These are phyloP conservation scores for Fusarium ambrosium DNA, from an alignment of 2,329 filamentous ascomycete species.

Conservation along the genomic window DNA sequence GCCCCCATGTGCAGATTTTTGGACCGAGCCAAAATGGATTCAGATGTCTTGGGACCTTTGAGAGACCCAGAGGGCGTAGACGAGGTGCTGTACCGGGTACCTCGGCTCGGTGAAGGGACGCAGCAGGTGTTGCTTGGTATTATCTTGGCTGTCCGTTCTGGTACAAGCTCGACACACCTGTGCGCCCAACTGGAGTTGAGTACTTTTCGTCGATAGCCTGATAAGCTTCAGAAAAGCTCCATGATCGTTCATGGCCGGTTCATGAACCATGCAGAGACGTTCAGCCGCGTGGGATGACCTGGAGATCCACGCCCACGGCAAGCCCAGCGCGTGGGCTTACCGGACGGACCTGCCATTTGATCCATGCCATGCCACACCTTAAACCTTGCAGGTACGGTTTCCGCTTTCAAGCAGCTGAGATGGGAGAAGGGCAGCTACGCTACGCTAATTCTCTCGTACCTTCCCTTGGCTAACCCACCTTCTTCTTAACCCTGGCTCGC, in stretches of 20 bases:
- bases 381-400: constrained; percentile 1
- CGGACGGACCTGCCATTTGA: not conserved
- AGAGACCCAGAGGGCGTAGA: not conserved
- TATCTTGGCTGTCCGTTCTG: not conserved
- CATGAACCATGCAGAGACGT: not conserved
- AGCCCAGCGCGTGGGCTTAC: not conserved
- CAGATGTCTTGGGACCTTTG: not conserved
- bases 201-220: not conserved
- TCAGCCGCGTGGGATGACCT: constrained; percentile 2
- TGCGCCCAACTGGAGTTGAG: not conserved
- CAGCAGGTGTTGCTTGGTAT: constrained; percentile 1
- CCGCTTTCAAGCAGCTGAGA: not conserved
- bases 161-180: constrained; percentile 3
- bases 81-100: not conserved
- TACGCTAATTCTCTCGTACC: not conserved
- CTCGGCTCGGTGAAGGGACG: constrained; percentile 1
- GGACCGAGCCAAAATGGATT: not conserved
- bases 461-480: not conserved
- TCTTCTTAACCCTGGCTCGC: not conserved
- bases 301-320: not conserved
- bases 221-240: not conserved
- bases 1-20: constrained; percentile 10
- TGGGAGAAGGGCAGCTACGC: not conserved
- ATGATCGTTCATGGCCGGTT: not conserved
- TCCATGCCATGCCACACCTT: constrained; percentile 4